Base-by-base conservation (phyloP, 1,284 basidiomycete genomes). In the Ceratobasidium sp. region DNA sequence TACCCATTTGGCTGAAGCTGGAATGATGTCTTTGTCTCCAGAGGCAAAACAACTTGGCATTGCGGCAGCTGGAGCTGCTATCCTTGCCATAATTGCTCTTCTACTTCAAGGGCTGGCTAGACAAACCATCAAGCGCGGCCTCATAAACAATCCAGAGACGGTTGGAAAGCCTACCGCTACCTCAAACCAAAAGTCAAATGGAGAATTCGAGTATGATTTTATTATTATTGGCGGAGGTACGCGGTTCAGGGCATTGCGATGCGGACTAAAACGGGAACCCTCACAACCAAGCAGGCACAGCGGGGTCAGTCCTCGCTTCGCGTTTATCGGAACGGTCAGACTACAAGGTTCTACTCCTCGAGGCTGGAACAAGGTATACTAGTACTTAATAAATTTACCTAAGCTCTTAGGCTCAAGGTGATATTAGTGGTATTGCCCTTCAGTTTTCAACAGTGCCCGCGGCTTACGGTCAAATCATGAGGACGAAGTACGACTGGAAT, bases 401-500 rank as follows among this genome's bases (percentile, higher is more conserved):
- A 33, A 33, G 33, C 33, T 33, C 33, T 33, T 12, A 39, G 23
- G 23, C 28, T 23, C 26, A 23, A 33, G 28, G 5, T 12, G n/a
- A n/a, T 20, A 20, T 13, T 39, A 75, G 72, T 39, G 72, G 72
- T 12, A 39, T 75, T 63, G 58, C 42, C 4, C 42, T 75, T 26
- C 12, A 51, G 13, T 49, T 75, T n/a, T 64, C 72, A 2, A 26
- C 49, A 7, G 67, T 78, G n/a, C 60, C 77, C 26, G 58, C 68
- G 23, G 67, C 58, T 12, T 61, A 71, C 63, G 67, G 58, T 40
- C 51, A 63, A 26, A 83, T 92, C 44, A 89, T 89, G 81, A 83
- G 85, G 69, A 80, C 83, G 6, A 81, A 84, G 15, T 86, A 89
- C 82, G 89, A 89, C 44, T 92, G 89, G 81, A 82, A 86, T 18